Base-by-base conservation (phyloP, 192 early-diverging fungal genomes). In the Entomortierella parvispora region DNA sequence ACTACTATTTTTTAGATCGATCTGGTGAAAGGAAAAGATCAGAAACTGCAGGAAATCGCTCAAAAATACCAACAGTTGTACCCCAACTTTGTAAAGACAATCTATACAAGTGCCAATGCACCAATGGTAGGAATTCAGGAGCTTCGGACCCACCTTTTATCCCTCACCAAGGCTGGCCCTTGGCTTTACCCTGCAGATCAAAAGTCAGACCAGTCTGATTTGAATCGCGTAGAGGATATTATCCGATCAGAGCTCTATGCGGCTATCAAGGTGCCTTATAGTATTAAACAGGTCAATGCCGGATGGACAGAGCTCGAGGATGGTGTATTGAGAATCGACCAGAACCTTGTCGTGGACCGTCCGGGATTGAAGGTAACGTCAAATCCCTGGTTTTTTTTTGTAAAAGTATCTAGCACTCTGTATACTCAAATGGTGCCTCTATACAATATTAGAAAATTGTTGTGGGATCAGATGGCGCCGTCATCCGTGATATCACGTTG, bases 231-330 rank as follows among this genome's bases (percentile, higher is more conserved):
- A 10, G 88, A 90, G 58, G 88, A 90, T 51, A 63, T 87, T 43
- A 85, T 90, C 49, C 82, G 88, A 17, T 83, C 84, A 8, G 84
- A 88, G 42, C 69, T 90, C n/a, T 90, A 82, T 54, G 81, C 66
- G 18, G 29, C 79, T 10, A 66, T 90, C 22, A 80, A 84, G 58
- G 71, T 90, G 11, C 88, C 88, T n/a, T 90, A 90, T 48, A 66
- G 70, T 25, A 34, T 90, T 6, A 83, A 79, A 22, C 88, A 87
- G 56, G 82, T 83, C 26, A 90, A 90, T 54, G 65, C 82, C 8
- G 83, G 87, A 9, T 88, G 86, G 88, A 87, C 82, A 1, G 80
- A 82, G 29, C 23, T 83, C 1, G 57, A 60, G 34, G 76, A 83
- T 33, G 71, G 79, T 40, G 53, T 65, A 20, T 56, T 88, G 18